Conservation (phyloP, 768 basidiomycete species). For the Hypsizygus marmoreus region DNA sequence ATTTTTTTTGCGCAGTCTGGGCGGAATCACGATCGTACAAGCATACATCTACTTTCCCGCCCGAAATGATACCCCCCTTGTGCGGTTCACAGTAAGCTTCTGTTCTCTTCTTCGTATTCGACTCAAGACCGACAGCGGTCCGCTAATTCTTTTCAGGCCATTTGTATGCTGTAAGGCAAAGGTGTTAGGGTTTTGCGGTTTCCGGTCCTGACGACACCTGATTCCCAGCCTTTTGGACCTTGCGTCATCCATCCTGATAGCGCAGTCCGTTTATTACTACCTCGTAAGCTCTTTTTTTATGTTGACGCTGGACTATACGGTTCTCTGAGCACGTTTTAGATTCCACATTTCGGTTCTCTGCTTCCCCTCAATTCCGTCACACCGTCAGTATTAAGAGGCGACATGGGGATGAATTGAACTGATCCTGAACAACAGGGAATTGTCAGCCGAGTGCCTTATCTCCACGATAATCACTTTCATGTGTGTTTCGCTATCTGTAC, state of each 20-base stretch:
- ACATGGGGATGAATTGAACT: too few relatives aligned
- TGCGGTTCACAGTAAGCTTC: slow-evolving; percentile 31
- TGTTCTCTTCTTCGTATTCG: not conserved
- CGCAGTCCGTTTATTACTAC: slow-evolving; percentile 48
- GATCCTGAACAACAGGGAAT: slow-evolving; percentile 26
- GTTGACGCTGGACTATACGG: not conserved
- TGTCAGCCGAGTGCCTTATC: slow-evolving; percentile 44
- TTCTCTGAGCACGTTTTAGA: slow-evolving; percentile 28
- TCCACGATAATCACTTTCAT: slow-evolving; percentile 45
- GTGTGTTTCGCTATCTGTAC: slow-evolving; percentile 22
- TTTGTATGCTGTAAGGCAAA: slow-evolving; percentile 30
- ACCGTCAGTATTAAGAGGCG: too few relatives aligned
- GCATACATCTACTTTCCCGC: slow-evolving; percentile 41
- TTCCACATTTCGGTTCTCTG: slow-evolving; percentile 45
- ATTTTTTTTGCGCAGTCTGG: slow-evolving; percentile 26
- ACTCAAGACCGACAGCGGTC: not conserved
- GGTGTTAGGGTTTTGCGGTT: too few relatives aligned
- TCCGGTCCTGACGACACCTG: too few relatives aligned
- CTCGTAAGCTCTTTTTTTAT: slow-evolving; percentile 27
- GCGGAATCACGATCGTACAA: slow-evolving; percentile 43
- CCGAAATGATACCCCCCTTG: slow-evolving; percentile 25
- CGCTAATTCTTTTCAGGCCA: slow-evolving; percentile 17
- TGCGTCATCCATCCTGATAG: slow-evolving; percentile 38
- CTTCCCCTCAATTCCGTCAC: slow-evolving; percentile 39
- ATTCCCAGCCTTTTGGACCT: slow-evolving; percentile 35